Evolutionary conservation across 176 grass and related monocot species (phyloP), one percentile per base, ranked within the genome.

Genomic region (sorghum (Sorghum bicolor)): DNA sequence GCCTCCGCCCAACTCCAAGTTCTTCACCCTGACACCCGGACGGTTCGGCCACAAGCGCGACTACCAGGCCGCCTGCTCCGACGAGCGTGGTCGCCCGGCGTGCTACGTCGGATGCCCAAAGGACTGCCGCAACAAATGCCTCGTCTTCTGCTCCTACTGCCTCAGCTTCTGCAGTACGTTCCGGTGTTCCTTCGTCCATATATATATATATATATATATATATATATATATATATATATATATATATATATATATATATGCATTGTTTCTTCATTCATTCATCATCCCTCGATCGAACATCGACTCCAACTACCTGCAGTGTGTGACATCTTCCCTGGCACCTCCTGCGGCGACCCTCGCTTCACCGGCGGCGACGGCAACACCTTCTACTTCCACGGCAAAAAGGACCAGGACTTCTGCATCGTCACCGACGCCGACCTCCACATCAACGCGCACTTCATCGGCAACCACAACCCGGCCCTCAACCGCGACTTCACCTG

Each of bases 361-460:
- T 94, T 94, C 87, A 94, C 84, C 10, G 90, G 93, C 41, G 93
- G 82, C 10, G 90, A 94, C 39, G 93, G 90, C 33, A 94, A 94
- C 68, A 87, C 75, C 13, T 43, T 63, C 57, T 91, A 91, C 79
- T 91, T 94, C 75, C 92, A 94, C 5, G 88, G 92, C 16, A 80
- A 74, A 25, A 94, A 86, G 73, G 82, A 81, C 62, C 34, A 73
- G 4, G 33, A 92, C 26, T 92, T 89, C 62, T 86, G 83, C 44
- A 14, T 92, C 34, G 0, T 89, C 75, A 48, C 90, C 10, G 90
- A 92, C 78, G 1, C 67, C 4, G 6, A 57, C 3, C 86, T 92
- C 6, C 90, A 92, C 74, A 83, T 92, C 86, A 92, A 92, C 74
- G 86, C 86, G 2, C 86, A 92, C 39, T 89, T 92, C 79, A 89